phyloP scores from a whole-genome alignment of 2,329 filamentous ascomycete genomes.

The Colletotrichum euphorbiae region DNA sequence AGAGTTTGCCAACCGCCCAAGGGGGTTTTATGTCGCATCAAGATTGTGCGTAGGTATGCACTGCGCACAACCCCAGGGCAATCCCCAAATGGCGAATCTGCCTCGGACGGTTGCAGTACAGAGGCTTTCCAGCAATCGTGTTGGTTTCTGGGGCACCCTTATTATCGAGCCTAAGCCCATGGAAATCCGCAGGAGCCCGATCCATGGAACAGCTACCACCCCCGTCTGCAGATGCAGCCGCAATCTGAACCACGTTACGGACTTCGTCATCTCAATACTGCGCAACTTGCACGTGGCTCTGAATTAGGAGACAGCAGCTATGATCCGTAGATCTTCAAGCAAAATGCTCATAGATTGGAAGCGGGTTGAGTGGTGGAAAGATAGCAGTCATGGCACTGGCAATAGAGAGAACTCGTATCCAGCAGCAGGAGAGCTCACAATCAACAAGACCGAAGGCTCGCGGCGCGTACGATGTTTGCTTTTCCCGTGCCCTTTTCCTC shows the following conservation, averaged over 20 bases:
- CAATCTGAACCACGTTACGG: too few relatives aligned
- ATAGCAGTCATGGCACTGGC: not conserved
- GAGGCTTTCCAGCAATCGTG: not conserved
- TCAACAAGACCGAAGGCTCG: not conserved
- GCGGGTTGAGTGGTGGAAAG: not conserved
- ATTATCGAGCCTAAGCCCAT: slow-evolving; percentile 18
- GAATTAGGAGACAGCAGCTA: not conserved
- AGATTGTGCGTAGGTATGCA: not conserved
- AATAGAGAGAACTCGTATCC: not conserved
- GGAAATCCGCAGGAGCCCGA: slow-evolving; percentile 6
- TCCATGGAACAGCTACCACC: not conserved
- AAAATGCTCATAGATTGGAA: not conserved
- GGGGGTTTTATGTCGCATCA: not conserved
- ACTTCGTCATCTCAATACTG: not conserved
- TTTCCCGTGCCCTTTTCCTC: not conserved
- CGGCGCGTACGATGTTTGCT: not conserved
- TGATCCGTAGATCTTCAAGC: not conserved
- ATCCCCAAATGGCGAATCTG: slow-evolving; percentile 1
- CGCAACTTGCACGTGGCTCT: not conserved
- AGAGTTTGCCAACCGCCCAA: not conserved
- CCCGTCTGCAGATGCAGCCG: not conserved
- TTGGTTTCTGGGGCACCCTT: slow-evolving; percentile 2
- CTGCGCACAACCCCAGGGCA: not conserved
- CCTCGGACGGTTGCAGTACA: not conserved
- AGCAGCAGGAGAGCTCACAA: not conserved